phyloP scores from a whole-genome alignment of 768 basidiomycete species.

The Kondoa malvinella region DNA sequence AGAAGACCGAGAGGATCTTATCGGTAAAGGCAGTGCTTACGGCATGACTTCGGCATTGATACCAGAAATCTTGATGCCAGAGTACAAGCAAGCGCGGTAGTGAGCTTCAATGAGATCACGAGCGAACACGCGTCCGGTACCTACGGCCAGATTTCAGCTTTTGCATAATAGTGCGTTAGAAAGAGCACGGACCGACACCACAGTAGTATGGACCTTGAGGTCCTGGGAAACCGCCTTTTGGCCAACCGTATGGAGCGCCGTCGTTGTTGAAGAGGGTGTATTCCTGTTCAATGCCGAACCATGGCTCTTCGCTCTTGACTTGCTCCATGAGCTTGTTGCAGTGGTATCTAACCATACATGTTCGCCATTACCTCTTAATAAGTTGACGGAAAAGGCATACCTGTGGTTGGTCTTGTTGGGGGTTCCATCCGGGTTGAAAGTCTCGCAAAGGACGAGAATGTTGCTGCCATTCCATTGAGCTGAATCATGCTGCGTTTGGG shows the following conservation, averaged over 20 bases:
- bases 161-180: background rate
- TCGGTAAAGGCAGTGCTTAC: background rate
- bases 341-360: conserved; percentile 39
- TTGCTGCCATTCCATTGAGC: conserved; percentile 18
- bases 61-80: conserved; percentile 88
- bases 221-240: conserved; percentile 97
- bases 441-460: conserved; percentile 51
- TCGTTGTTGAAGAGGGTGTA: conserved; percentile 94
- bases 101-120: conserved; percentile 98
- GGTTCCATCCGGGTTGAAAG: conserved; percentile 87
- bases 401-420: conserved; percentile 94
- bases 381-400: conserved; percentile 1
- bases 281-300: conserved; percentile 99
- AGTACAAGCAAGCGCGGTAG: conserved; percentile 53
- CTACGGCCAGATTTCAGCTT: background rate
- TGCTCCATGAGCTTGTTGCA: conserved; percentile 91
- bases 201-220: conserved; percentile 99
- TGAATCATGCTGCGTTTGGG: conserved; percentile 26
- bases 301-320: conserved; percentile 60
- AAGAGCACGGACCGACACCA: conserved; percentile 63
- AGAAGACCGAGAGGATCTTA: background rate
- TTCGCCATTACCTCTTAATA: background rate
- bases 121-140: conserved; percentile 91
- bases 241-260: conserved; percentile 84
- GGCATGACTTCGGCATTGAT: conserved; percentile 99